Evolutionary conservation across 345 rosid genomes (phyloP), one percentile per base, ranked within the genome.

Genomic region (Eucalyptus marginata): DNA sequence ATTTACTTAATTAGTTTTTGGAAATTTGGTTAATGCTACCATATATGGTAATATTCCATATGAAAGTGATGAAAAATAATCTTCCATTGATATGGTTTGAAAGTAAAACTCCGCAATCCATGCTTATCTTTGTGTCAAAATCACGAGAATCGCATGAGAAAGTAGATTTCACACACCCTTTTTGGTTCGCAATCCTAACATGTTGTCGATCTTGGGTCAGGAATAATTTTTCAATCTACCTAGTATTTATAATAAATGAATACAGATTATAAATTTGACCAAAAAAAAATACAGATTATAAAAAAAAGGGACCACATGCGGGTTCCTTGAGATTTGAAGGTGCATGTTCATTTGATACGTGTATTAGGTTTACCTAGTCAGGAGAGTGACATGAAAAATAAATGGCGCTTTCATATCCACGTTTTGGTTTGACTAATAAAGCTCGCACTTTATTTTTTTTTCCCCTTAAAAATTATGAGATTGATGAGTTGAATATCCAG

Each of bases 271-370:
- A 46, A 52, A 52, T 52, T 52, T 52, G 24, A 52, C 58, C 54
- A 3, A 18, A 52, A 7, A 52, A 49, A 52, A 33, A 71, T 5
- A 8, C 46, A 71, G 2, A 36, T 40, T 5, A 66, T 8, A 17
- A 11, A 33, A 14, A 1, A 1, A 52, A 18, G 0, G 24, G 25
- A 18, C 36, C 27, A 33, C 27, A 17, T 10, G 13, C 13, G 4
- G 12, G 83, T 71, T 36, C 25, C 25, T 6, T 18, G 46, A 18
- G 27, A 71, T 71, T 14, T 20, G 25, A 71, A 10, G 4, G 13
- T 36, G 4, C 14, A 5, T 36, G 7, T 36, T 71, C 7, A 10
- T 20, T 20, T 36, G 24, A 18, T 76, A 20, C 47, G 3, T 76
- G 40, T 20, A 20, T 36, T 76, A 36, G 25, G 46, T 20, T 76